Conservation (phyloP, 2,329 filamentous ascomycete species). For the Peltaster fructicola region DNA sequence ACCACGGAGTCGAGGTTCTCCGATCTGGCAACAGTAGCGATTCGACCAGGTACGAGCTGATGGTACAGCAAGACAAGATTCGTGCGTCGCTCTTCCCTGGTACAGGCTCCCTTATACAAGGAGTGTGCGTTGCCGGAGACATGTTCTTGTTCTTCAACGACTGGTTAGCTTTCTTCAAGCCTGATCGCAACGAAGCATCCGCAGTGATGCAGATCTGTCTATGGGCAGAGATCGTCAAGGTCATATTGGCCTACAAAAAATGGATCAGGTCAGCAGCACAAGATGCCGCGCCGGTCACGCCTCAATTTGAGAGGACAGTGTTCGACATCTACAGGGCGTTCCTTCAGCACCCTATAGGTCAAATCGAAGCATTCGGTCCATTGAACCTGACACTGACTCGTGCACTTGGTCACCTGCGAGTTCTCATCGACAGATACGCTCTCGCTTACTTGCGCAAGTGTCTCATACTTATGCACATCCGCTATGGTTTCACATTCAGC, state of each 20-base stretch:
- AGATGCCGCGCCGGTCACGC: slow-evolving; percentile 2
- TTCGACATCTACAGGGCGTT: slow-evolving; percentile 5
- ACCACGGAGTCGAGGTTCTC: slow-evolving; percentile 58
- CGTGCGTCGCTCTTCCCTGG: slow-evolving; percentile 15
- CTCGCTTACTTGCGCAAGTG: slow-evolving; percentile 79
- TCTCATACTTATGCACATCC: slow-evolving; percentile 67
- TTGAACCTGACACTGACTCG: not conserved
- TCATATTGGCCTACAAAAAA: slow-evolving; percentile 39
- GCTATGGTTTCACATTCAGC: slow-evolving; percentile 74
- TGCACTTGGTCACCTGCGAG: slow-evolving; percentile 16
- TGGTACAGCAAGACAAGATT: slow-evolving; percentile 12
- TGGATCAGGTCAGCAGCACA: no score
- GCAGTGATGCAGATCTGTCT: slow-evolving; percentile 73
- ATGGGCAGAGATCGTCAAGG: slow-evolving; percentile 76
- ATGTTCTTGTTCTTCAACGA: slow-evolving; percentile 69
- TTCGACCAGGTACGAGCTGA: slow-evolving; percentile 1
- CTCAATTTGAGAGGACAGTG: not conserved
- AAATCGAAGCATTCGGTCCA: not conserved
- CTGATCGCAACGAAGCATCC: slow-evolving; percentile 13
- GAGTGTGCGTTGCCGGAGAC: slow-evolving; percentile 40
- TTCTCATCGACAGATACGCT: slow-evolving; percentile 57
- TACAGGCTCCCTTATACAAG: no score
- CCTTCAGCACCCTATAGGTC: no score
- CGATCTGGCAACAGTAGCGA: slow-evolving; percentile 31
- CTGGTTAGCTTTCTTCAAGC: slow-evolving; percentile 16